Base-by-base conservation (phyloP, 129 eudicot species). In the Tagetes patula region DNA sequence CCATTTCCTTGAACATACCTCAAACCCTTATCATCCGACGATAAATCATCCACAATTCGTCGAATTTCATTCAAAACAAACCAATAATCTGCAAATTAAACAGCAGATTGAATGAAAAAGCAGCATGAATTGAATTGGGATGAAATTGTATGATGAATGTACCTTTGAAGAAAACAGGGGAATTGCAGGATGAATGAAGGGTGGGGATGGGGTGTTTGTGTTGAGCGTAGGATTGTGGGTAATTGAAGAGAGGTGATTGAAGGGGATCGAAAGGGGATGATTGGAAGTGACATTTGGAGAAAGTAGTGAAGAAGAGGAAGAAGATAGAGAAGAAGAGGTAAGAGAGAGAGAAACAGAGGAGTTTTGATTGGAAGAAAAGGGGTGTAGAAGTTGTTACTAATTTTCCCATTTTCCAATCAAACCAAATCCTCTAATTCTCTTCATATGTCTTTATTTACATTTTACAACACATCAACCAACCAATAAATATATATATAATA, bases 111-210 rank as follows among this genome's bases (percentile, higher is more conserved):
- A 43, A 8, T 10, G 9, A 41, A 39, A 74, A 67, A 62, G 55
- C 41, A 2, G 46, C 81, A 62, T 67, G 3, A 3, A 50, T 67
- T 67, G 3, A 3, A 50, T 67, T 10, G 7, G 45, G 66, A 3
- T 12, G 67, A 46, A 71, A 8, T 20, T 5, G 45, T 5, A 34
- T 37, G 1, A 31, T 8, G 38, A 60, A 7, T 46, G 33, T 72
- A 87, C 96, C 96, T 65, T 84, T 77, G 86, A 91, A 87, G 53
- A 79, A 91, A 80, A 86, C 88, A 84, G 90, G 95, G 87, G 92
- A 91, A 69, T 81, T 13, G 74, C 97, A 91, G 3, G 89, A 73
- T 10, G 92, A 75, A 5, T 81, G 87, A 33, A 74, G 67, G 45
- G 97, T 71, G 74, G 95, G 92, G 30, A 91, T 65, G 34, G 90